Base-by-base conservation (phyloP, 495 filamentous ascomycete species). In the Darksidea phi region DNA sequence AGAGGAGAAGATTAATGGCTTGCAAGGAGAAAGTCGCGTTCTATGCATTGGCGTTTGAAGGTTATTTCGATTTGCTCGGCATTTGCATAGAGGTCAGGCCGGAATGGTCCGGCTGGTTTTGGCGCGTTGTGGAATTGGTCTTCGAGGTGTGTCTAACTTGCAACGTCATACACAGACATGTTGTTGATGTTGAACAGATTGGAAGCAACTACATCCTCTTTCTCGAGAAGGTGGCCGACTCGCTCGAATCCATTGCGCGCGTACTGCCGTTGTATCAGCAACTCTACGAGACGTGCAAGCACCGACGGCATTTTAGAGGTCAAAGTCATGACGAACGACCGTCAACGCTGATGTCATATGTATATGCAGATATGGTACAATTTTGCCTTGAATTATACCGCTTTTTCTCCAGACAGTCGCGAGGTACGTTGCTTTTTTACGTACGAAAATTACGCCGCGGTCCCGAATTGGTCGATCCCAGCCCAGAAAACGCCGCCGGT, bases 331-430 rank as follows among this genome's bases (percentile, higher is more conserved):
- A 65, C 25, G 5, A 43, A 20, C 41, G 41, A 15, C 18, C 54
- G 24, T 43, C 32, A 15, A n/a, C 49, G 8, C 25, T 65, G n/a
- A 59, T 65, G 54, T 65, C 62, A 20, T 60, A 48, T 26, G 52
- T 60, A 5, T 65, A 65, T 46, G 62, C 56, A 7, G 62, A 65
- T 50, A 48, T 65, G 15, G 32, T 65, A 15, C 62, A 65, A 59
- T 65, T 65, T 32, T 49, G 57, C 49, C 56, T 59, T 10, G 57
- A 65, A 36, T 12, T 60, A 42, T 60, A 59, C 51, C 52, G 36
- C 41, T 59, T 65, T 49, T 65, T 65, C 41, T 50, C 46, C 8
- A 25, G 61, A 48, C 26, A 50, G 21, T 48, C 26, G 15, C 23
- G 38, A 60, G 56, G 62, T 65, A 51, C 17, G 56, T 55, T 32